Base-by-base conservation (phyloP, 2,329 filamentous ascomycete species). In the Corinectria fuckeliana region DNA sequence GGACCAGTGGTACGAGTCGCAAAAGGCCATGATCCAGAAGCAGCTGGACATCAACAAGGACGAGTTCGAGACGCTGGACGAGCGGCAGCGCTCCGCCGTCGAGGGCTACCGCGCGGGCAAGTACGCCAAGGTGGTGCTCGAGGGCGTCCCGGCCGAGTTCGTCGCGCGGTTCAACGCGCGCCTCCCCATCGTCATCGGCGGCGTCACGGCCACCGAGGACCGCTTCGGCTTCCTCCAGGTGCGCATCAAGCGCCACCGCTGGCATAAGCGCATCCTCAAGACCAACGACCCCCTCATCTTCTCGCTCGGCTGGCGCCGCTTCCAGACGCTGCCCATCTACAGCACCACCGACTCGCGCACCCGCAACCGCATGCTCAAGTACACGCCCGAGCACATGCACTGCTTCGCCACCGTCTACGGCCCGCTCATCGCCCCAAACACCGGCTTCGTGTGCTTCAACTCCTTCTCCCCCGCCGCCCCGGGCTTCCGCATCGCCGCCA, bases 201-300 rank as follows among this genome's bases (percentile, higher is more conserved):
- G 95, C n/a, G 83, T 99, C 36, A 90, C 92, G 10, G 86, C 95
- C 7, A 97, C 94, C 0, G 95, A 99, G 76, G 93, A 98, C 75
- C 88, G 96, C 50, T 97, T 97, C 74, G 96, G 95, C 8, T 98
- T 91, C 73, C 89, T 98, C 8, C 95, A 99, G 76, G 89, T 97
- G 58, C 88, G 96, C 50, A 96, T 99, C 81, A 99, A 99, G 85
- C 87, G 93, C 53, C 95, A 99, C 76, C 85, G 95, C 66, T 99
- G 96, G 96, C 95, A 99, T 81, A 97, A 97, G 85, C 96, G 95
- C 82, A 98, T 98, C 68, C 83, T 99, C 67, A 99, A 99, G 82
- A 98, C 93, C 30, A 97, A 96, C 74, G 95, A 99, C 72, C 96
- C 95, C 14, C 84, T 99, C 50, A 97, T 99, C 74, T 95, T 99